Percentiles rank a stretch among this genome's conserved stretches.
Evolutionary conservation across 208 protist species (phyloP).

Genomic region (Leishmania tropica): DNA sequence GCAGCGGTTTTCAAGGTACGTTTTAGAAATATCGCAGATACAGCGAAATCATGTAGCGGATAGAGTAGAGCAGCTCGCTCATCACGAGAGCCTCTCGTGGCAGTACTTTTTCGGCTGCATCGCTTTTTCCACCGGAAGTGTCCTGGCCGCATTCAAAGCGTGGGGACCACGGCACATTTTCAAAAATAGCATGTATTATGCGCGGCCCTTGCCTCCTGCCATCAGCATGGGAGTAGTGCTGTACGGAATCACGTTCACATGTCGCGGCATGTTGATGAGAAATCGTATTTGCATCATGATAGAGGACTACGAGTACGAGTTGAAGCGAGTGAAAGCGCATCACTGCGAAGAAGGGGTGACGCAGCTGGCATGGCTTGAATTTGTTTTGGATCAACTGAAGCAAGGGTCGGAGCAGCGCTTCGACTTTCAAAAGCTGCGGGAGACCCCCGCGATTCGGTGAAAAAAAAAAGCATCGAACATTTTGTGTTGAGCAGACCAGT

Average conservation of each 20-base stretch:
- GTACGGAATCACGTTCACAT: slow-evolving; percentile 86
- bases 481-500: not conserved
- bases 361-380: slow-evolving; percentile 90
- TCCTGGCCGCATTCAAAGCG: slow-evolving; percentile 75
- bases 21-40: slow-evolving; percentile 73
- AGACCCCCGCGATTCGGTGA: slow-evolving; percentile 30
- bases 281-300: slow-evolving; percentile 89
- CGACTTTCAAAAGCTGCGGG: slow-evolving; percentile 84
- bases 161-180: slow-evolving; percentile 91
- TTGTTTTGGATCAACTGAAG: slow-evolving; percentile 88
- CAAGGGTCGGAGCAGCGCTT: slow-evolving; percentile 79
- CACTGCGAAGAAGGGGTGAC: slow-evolving; percentile 87
- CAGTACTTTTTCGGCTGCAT: slow-evolving; percentile 89
- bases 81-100: slow-evolving; percentile 66
- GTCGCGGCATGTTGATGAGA: slow-evolving; percentile 86
- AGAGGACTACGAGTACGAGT: slow-evolving; percentile 93
- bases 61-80: slow-evolving; percentile 70
- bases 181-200: slow-evolving; percentile 90
- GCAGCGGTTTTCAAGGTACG: slow-evolving; percentile 72
- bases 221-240: slow-evolving; percentile 88
- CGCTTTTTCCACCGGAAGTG: slow-evolving; percentile 55
- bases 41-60: slow-evolving; percentile 78
- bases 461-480: not conserved
- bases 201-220: slow-evolving; percentile 78
- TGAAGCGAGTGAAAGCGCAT: slow-evolving; percentile 90